Percentiles rank a stretch among this genome's conserved stretches.
Evolutionary conservation across 257 asterid species (phyloP).

Genomic region (Solanum stenotomum): DNA sequence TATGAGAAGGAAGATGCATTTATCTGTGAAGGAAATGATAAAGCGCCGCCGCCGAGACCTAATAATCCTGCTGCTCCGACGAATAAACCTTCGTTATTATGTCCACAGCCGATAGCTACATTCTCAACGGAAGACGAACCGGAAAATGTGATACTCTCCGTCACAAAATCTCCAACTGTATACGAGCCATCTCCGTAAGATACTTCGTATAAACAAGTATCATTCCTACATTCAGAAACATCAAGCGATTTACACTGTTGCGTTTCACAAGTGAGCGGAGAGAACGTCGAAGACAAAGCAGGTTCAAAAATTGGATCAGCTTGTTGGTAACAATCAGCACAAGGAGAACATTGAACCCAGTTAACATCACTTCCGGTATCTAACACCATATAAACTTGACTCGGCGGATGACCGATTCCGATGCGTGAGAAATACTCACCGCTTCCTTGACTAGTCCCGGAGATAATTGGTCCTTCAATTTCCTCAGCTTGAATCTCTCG

Average conservation of each 20-base stretch:
- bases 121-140: conserved; percentile 46
- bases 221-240: conserved; percentile 66
- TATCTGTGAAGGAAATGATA: conserved; percentile 76
- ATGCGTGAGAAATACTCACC: conserved; percentile 91
- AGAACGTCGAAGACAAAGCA: conserved; percentile 47
- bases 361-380: conserved; percentile 93
- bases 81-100: conserved; percentile 76
- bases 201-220: conserved; percentile 74
- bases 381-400: conserved; percentile 69
- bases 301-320: conserved; percentile 97
- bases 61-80: conserved; percentile 86
- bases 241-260: conserved; percentile 74
- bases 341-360: conserved; percentile 94
- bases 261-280: conserved; percentile 57
- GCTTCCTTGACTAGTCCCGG: conserved; percentile 94
- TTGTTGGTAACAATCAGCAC: conserved; percentile 91
- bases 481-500: conserved; percentile 31
- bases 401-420: conserved; percentile 74
- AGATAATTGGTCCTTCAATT: conserved; percentile 56
- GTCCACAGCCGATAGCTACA: conserved; percentile 93
- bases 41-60: conserved; percentile 85
- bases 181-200: conserved; percentile 95
- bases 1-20: conserved; percentile 72
- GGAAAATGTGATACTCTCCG: conserved; percentile 61
- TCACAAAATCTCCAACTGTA: conserved; percentile 85